A percentile compares a stretch with the other conserved stretches of the same genome.
Conservation (phyloP, 176 grass and related monocot genomes). For the Avena insularis region DNA sequence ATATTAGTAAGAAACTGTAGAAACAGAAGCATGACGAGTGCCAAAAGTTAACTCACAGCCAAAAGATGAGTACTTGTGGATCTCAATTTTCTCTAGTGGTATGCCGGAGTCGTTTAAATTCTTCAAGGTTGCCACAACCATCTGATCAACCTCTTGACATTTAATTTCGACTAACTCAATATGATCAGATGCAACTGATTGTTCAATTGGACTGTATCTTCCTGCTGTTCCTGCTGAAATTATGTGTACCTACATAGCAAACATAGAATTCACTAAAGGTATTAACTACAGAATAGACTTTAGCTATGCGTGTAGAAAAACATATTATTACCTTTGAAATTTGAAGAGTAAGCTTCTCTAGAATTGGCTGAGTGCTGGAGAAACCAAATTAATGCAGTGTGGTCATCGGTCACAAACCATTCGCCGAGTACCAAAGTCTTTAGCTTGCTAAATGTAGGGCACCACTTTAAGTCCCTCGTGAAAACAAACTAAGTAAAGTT, state of each 20-base stretch:
- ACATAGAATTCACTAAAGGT: background rate
- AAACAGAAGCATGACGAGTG: background rate
- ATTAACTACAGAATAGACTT: background rate
- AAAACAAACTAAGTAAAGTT: conserved; percentile 22
- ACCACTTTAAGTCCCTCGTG: conserved; percentile 21
- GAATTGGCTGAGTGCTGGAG: background rate
- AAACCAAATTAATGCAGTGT: conserved; percentile 23
- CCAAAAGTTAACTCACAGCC: conserved; percentile 6
- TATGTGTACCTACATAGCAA: background rate
- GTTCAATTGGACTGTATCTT: background rate
- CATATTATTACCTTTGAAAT: background rate
- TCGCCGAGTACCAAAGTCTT: background rate
- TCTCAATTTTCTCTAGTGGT: conserved; percentile 18
- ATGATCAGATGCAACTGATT: background rate
- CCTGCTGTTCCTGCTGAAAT: background rate
- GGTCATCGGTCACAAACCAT: conserved; percentile 11
- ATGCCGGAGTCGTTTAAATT: background rate
- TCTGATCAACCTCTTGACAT: conserved; percentile 14
- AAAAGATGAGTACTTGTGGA: background rate
- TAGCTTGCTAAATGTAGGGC: conserved; percentile 17
- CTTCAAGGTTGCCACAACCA: conserved; percentile 10
- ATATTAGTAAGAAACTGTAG: background rate
- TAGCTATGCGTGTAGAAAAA: background rate
- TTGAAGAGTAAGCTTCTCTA: conserved; percentile 26
- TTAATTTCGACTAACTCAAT: conserved; percentile 20